Base-by-base conservation (phyloP, 768 basidiomycete species). In the Arthromyces matolae region DNA sequence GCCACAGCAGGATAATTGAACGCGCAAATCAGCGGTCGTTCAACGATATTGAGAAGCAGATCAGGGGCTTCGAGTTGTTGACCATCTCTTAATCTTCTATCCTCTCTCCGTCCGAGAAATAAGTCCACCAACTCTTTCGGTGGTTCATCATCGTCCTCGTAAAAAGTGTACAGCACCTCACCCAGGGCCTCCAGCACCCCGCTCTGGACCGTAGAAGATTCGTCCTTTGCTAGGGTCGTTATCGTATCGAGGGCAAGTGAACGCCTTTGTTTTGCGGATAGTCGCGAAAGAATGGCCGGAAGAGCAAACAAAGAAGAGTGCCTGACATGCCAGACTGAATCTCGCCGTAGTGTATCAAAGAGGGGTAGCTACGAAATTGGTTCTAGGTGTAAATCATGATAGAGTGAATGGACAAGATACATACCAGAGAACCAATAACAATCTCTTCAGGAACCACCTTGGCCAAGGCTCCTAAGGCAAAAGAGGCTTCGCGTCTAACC, bases 1-100 rank as follows among this genome's bases (percentile, higher is more conserved):
- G 84, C 81, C 7, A 97, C 89, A 5, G 93, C 94, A 19, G 95
- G 95, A 60, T 89, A 88, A 67, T 96, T 92, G 68, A 91, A 93
- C 5, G 89, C 89, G 62, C 86, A 88, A 34, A 90, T 81, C 18
- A 90, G 71, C 1, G 86, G 79, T 9, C 90, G 81, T 40, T 84
- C 78, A 3, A 83, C 79, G 60, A 92, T 86, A 31, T 76, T 72
- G 58, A 73, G 78, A 58, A 81, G 78, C 28, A 69, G 64, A 46
- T 77, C 74, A 51, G 74, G 35, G 1, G 63, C 57, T 13, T 53
- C 41, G 22, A 56, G 53, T 49, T 62, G 70, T 49, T 70, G 66
- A 14, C 68, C 72, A 41, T 74, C 69, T 31, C 71, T 67, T 10
- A 69, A 52, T 24, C 67, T 64, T 24, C 54, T 55, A 43, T 76